phyloP scores from a whole-genome alignment of 331 rosid genomes.

The Stylosanthes scabra region DNA sequence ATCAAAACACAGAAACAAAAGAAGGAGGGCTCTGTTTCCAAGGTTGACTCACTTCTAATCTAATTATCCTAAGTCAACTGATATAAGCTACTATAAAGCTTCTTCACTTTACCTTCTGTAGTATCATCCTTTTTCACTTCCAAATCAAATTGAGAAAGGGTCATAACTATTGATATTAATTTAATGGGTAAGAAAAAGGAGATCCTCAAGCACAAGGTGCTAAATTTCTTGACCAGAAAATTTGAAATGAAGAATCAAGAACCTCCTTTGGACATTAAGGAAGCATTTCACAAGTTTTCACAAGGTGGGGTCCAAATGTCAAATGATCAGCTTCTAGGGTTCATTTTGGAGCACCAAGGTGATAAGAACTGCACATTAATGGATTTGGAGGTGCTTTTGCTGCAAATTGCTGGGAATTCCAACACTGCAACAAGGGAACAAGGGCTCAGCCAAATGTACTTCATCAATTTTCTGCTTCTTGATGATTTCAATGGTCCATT shows the following conservation, averaged over 20 bases:
- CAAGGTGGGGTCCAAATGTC: conserved; percentile 34
- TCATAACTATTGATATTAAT: too few species aligned
- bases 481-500: conserved; percentile 47
- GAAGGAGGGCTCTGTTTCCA: conserved; percentile 31
- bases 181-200: conserved; percentile 7
- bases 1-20: conserved; percentile 30
- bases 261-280: conserved; percentile 43
- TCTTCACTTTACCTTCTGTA: neutral
- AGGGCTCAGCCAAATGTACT: conserved; percentile 32
- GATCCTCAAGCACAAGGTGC: conserved; percentile 14
- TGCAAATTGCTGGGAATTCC: conserved; percentile 23
- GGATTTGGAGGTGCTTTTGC: conserved; percentile 44
- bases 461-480: conserved; percentile 45
- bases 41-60: conserved; percentile 26
- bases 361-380: conserved; percentile 34
- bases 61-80: neutral
- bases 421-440: neutral
- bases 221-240: conserved; percentile 34
- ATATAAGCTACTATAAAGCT: neutral
- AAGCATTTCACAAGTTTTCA: conserved; percentile 41
- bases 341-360: conserved; percentile 52
- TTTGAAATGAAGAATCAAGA: conserved; percentile 29
- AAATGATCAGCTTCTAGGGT: conserved; percentile 38
- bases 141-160: neutral
- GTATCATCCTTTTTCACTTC: neutral